Evolutionary conservation across 768 basidiomycete species (phyloP).

Genomic region (Phlegmacium glaucopus): DNA sequence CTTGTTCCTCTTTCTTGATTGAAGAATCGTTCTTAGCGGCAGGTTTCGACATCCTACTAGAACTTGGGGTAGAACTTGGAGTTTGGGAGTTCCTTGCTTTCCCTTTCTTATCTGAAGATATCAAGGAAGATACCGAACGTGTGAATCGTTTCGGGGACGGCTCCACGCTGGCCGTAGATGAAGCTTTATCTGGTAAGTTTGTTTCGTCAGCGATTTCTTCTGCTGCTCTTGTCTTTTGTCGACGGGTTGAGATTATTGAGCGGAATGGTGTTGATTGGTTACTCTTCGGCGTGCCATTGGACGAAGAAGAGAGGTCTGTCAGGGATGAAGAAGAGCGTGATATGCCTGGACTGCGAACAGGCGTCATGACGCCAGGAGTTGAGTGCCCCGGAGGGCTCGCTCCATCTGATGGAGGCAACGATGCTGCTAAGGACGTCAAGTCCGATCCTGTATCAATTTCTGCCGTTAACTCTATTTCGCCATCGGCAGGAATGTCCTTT

Average conservation of each 20-base stretch:
- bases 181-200: conserved; percentile 18
- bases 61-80: conserved; percentile 26
- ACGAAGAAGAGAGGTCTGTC: conserved; percentile 37
- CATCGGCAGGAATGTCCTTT: conserved; percentile 41
- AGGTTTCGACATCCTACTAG: conserved; percentile 15
- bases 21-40: conserved; percentile 28
- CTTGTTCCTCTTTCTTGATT: conserved; percentile 50
- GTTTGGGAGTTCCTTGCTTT: conserved; percentile 39
- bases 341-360: conserved; percentile 27
- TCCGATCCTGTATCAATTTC: conserved; percentile 48
- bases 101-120: conserved; percentile 25
- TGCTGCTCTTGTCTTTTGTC: conserved; percentile 41
- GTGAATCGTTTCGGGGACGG: conserved; percentile 27
- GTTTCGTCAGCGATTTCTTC: conserved; percentile 7
- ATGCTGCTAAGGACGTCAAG: conserved; percentile 40
- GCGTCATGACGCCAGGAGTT: conserved; percentile 28
- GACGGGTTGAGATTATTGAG: conserved; percentile 59
- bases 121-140: conserved; percentile 29
- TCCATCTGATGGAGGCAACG: conserved; percentile 30
- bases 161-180: conserved; percentile 12
- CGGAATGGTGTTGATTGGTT: conserved; percentile 39
- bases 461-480: conserved; percentile 52
- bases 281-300: conserved; percentile 31
- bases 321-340: conserved; percentile 39
- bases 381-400: conserved; percentile 24